These are phyloP conservation scores for Beauveria brongniartii DNA, from an alignment of 2,329 filamentous ascomycete genomes.

Conservation along the genomic window DNA sequence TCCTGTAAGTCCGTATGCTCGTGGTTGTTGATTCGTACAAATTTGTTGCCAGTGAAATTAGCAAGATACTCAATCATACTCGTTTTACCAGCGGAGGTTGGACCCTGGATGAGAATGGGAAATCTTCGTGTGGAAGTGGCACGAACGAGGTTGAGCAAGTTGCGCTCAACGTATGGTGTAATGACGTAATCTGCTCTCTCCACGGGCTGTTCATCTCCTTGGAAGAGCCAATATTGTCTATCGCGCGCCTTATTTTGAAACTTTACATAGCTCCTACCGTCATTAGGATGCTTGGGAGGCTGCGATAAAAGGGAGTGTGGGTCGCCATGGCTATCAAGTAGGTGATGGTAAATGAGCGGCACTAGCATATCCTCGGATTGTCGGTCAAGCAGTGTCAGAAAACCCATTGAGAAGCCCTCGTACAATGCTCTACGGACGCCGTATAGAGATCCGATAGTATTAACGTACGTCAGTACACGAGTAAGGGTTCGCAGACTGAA, in stretches of 20 bases:
- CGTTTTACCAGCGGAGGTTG: constrained; percentile 95
- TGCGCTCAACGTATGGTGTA: constrained; percentile 88
- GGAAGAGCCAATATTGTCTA: constrained; percentile 82
- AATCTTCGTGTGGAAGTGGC: constrained; percentile 88
- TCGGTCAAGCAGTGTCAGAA: constrained; percentile 78
- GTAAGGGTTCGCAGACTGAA: constrained; percentile 95
- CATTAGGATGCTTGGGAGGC: constrained; percentile 66
- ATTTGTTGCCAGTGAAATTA: constrained; percentile 93
- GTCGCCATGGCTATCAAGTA: constrained; percentile 62
- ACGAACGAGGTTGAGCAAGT: constrained; percentile 87
- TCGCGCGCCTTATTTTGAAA: constrained; percentile 59
- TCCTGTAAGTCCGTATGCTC: constrained; percentile 98
- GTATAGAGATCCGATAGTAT: constrained; percentile 75
- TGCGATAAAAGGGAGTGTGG: constrained; percentile 67
- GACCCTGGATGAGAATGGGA: constrained; percentile 90
- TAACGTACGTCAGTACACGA: constrained; percentile 79
- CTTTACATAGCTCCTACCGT: constrained; percentile 70
- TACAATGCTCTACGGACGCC: constrained; percentile 78
- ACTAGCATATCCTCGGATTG: constrained; percentile 72
- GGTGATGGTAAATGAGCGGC: constrained; percentile 71
- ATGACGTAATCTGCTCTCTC: constrained; percentile 89
- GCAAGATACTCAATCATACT: constrained; percentile 99
- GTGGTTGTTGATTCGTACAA: constrained; percentile 98
- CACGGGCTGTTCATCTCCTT: constrained; percentile 56
- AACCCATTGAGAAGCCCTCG: constrained; percentile 98